Base-by-base conservation (phyloP, 495 filamentous ascomycete species). In the Penicillium robsamsonii region DNA sequence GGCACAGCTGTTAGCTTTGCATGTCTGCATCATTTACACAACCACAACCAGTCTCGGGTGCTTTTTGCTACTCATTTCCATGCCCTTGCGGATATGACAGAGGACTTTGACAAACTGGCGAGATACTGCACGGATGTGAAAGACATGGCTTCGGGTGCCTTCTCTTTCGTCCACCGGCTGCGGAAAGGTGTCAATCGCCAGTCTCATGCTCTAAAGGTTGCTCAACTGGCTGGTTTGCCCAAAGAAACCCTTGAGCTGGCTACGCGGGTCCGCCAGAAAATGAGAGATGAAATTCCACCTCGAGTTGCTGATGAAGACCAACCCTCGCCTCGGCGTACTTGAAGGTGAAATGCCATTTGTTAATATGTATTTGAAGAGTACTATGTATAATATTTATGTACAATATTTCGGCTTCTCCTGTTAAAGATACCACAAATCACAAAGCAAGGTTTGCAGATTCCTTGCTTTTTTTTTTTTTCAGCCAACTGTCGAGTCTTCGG, bases 1-100 rank as follows among this genome's bases (percentile, higher is more conserved):
- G 95, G 94, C 4, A 79, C 86, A 10, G 95, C 94, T 2, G 84
- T 98, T 11, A 91, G 90, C 7, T 97, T 90, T 66, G 94, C 94
- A 1, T 88, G 85, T 64, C 75, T 98, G 35, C 81, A 93, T 61
- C 90, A 96, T 70, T 73, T 98, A 33, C 84, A 90, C 55, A 75
- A 84, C 51, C 78, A 84, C 4, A 96, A 93, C 67, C 77, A 78
- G 61, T 90, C 87, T 61, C 85, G 94, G 3, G 84, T 85, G 2
- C 80, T 98, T 33, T 98, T 98, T 66, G 94, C 95, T 4, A 97
- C 94, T 17, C 94, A 98, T 66, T 98, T 97, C 66, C 93, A 97
- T 67, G 75, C 71, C 8, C 73, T 98, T 22, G 88, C 87, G 11
- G 91, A 96, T 56, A 84, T 96, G 83, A 85, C 84, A 0, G 66